phyloP scores from a whole-genome alignment of 1,284 basidiomycete species.

The Leccinum holopus region DNA sequence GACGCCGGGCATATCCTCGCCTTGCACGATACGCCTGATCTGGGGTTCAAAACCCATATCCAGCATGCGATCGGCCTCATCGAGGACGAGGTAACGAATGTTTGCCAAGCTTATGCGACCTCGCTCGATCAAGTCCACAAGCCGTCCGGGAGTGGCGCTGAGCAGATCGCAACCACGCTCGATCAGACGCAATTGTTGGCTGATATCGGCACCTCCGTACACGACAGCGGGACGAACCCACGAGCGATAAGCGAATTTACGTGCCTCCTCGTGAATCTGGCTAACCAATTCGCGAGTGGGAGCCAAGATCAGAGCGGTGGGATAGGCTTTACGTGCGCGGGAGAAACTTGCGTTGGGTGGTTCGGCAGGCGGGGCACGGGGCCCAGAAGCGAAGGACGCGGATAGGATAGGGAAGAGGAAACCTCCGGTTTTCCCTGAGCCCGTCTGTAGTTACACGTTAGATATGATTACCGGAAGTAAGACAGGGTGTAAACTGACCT shows the following conservation, averaged over 20 bases:
- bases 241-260: constrained; percentile 99
- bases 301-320: constrained; percentile 94
- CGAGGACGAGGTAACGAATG: constrained; percentile 97
- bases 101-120: constrained; percentile 96
- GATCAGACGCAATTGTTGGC: constrained; percentile 89
- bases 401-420: constrained; percentile 99
- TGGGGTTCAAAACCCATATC: constrained; percentile 99
- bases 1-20: constrained; percentile 96
- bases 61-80: constrained; percentile 99
- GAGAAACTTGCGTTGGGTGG: constrained; percentile 53
- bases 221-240: constrained; percentile 99
- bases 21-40: constrained; percentile 97
- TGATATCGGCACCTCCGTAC: constrained; percentile 99
- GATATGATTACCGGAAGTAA: background rate
- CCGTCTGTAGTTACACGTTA: constrained; percentile 62
- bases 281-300: constrained; percentile 98
- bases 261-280: constrained; percentile 99
- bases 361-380: constrained; percentile 64
- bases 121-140: constrained; percentile 98
- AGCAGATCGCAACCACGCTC: constrained; percentile 98
- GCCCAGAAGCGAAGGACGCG: constrained; percentile 86
- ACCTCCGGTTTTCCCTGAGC: constrained; percentile 98
- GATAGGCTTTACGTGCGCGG: constrained; percentile 87
- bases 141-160: constrained; percentile 97
- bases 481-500: constrained; percentile 49